These are phyloP conservation scores for Elsinoe perseae DNA, from an alignment of 2,329 filamentous ascomycete genomes.

Conservation along the genomic window DNA sequence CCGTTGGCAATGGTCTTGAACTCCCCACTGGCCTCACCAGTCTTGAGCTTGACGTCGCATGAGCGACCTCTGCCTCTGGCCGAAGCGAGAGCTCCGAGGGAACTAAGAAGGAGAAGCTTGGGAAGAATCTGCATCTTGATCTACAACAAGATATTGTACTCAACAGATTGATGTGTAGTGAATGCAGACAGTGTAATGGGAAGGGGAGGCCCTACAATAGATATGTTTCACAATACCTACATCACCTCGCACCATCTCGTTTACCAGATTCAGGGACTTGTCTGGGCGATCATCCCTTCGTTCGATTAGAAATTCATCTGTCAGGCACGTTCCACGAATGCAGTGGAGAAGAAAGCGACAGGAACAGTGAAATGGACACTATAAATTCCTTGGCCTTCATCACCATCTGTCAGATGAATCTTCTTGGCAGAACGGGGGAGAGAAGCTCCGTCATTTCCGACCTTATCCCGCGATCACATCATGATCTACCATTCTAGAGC, in stretches of 20 bases:
- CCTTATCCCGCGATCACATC: background rate
- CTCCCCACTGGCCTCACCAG: background rate
- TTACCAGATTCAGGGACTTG: background rate
- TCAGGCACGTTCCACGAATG: constrained; percentile 1
- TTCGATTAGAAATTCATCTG: constrained; percentile 2
- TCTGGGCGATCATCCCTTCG: background rate
- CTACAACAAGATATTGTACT: background rate
- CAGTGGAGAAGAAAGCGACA: background rate
- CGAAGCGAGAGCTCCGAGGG: background rate
- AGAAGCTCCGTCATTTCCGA: background rate
- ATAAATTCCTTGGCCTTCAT: constrained; percentile 7
- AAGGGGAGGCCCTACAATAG: constrained; percentile 1
- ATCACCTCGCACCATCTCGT: background rate
- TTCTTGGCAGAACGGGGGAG: background rate
- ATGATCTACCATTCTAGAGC: background rate
- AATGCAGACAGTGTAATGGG: background rate
- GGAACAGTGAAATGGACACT: constrained; percentile 1
- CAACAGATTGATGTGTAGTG: background rate
- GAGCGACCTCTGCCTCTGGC: background rate
- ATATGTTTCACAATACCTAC: background rate
- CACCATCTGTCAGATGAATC: constrained; percentile 2
- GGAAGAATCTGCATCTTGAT: background rate
- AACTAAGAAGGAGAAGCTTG: background rate
- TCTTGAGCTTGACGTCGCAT: constrained; percentile 3
- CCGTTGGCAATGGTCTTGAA: background rate